Evolutionary conservation across 1,139 yeast species (phyloP), one percentile per base, ranked within the genome.

Genomic region (Geotrichum citri-aurantii): DNA sequence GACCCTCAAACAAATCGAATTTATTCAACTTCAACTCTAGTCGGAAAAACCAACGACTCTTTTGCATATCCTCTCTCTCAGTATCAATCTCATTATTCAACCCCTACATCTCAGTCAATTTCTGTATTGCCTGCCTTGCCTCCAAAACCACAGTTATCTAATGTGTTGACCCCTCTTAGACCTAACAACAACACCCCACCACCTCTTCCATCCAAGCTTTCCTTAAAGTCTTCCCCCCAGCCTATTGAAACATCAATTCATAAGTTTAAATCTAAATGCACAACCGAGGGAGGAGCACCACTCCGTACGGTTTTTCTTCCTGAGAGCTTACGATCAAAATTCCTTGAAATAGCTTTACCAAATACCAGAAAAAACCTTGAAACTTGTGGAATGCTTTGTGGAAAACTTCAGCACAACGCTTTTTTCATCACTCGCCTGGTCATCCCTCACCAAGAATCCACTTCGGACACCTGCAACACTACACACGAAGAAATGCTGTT

Each of bases 351-450:
- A 12, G 83, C 86, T 1, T 64, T 68, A 14, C 62, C 70, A 1
- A 83, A 83, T 65, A 83, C 87, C 1, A 23, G 51, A 0, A 68
- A 69, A 17, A 78, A 78, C 51, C 70, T 83, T n/a, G 87, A 83
- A 65, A 83, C 87, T 0, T 83, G 86, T 66, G 88, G 87, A 12
- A 81, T 83, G 42, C 73, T 83, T 29, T 81, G 85, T 67, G 88
- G 87, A 0, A 79, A 75, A 62, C 72, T 83, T 11, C 76, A 75
- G 55, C 72, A 81, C 52, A 81, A 81, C 68, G 86, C 86, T 11
- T 82, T 82, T 65, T 81, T 81, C 69, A 75, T 83, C 58, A 83
- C 85, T 1, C 78, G 81, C 59, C 71, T 83, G 29, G 76, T 83
- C 17, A 80, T 83, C 12, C 88, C 88, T 0, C 79, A 79, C 59